Percentiles rank a stretch among this genome's conserved stretches.
phyloP scores from a whole-genome alignment of 129 eudicot genomes.

The Helichrysum umbraculigerum region DNA sequence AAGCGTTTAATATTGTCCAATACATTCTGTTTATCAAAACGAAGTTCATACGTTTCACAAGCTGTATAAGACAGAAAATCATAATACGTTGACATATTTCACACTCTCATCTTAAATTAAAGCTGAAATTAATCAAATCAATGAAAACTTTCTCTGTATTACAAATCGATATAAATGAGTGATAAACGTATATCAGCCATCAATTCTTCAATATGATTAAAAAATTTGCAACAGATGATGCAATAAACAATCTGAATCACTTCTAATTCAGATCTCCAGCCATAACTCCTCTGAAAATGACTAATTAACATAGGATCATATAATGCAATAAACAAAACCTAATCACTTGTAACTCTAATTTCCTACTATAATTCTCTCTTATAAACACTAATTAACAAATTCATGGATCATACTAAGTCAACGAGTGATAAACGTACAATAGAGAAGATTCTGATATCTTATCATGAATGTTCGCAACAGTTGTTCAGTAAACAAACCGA shows the following conservation, averaged over 20 bases:
- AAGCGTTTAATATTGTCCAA: too few relatives aligned
- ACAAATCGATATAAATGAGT: background rate
- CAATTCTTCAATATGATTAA: background rate
- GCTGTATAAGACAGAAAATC: too few relatives aligned
- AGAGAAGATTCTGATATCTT: background rate
- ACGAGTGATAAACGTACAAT: background rate
- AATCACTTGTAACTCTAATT: background rate
- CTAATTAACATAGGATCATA: background rate
- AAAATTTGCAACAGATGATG: background rate
- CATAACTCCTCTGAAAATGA: background rate
- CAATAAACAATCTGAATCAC: background rate
- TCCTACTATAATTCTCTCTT: background rate
- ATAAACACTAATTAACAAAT: background rate
- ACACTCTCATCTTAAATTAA: too few relatives aligned
- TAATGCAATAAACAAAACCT: background rate
- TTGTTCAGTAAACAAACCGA: too few relatives aligned
- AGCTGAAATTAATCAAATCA: too few relatives aligned
- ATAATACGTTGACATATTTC: too few relatives aligned
- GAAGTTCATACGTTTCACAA: too few relatives aligned
- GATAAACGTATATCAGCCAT: background rate
- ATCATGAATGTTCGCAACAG: background rate
- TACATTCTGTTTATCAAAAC: too few relatives aligned
- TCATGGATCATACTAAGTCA: background rate
- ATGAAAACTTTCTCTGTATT: background rate
- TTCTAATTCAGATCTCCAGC: background rate